These are phyloP conservation scores for Fusarium poae DNA, from an alignment of 2,329 filamentous ascomycete genomes.

Conservation along the genomic window DNA sequence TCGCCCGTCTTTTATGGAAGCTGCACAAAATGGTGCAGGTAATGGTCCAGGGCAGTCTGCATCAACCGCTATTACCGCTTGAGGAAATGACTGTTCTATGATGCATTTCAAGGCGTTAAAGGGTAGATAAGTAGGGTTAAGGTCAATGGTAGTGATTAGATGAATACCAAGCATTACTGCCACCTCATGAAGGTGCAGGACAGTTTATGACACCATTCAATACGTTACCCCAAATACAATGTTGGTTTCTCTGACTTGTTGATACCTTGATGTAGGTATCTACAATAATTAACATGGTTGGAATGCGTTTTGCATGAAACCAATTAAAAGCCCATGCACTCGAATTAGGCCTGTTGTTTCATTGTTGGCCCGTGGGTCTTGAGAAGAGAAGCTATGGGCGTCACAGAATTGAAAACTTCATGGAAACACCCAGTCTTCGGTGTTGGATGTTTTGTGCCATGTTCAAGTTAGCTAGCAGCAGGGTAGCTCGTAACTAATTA, in stretches of 20 bases:
- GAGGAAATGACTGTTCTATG: constrained; percentile 22
- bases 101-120: constrained; percentile 39
- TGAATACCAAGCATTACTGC: constrained; percentile 4
- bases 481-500: neutral
- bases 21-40: constrained; percentile 46
- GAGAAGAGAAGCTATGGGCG: constrained; percentile 11
- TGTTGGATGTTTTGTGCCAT: neutral
- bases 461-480: neutral
- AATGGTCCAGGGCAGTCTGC: constrained; percentile 38
- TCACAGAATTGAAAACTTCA: constrained; percentile 8
- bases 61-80: constrained; percentile 52
- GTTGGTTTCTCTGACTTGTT: neutral
- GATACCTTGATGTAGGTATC: neutral
- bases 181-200: constrained; percentile 13
- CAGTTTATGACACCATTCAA: constrained; percentile 11
- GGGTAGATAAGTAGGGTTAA: constrained; percentile 12
- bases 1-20: constrained; percentile 65
- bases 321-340: neutral
- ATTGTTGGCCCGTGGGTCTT: constrained; percentile 1
- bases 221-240: neutral
- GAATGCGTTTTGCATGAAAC: neutral
- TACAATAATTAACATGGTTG: neutral
- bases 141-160: constrained; percentile 1
- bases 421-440: neutral
- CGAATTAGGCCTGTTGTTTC: neutral